phyloP scores from a whole-genome alignment of 2,329 filamentous ascomycete genomes.

The Phialocephala sp. region DNA sequence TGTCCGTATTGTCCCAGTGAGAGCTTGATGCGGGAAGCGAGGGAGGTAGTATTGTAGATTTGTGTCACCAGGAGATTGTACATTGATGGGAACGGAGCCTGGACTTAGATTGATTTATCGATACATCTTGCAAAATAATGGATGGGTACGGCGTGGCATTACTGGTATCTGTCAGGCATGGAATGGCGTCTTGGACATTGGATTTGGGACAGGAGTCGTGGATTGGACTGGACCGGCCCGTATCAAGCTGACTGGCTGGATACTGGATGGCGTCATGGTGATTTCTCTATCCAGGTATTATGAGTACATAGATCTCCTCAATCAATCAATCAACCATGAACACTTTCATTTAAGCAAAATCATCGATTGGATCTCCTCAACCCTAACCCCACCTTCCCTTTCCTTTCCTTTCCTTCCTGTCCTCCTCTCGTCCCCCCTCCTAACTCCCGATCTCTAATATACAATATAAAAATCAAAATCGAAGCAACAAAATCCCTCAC shows the following conservation, averaged over 20 bases:
- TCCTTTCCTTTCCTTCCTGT: neutral
- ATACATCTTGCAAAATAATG: neutral
- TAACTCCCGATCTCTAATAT: neutral
- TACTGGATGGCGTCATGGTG: neutral
- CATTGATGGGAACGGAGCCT: neutral
- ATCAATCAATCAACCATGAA: neutral
- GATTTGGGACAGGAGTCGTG: neutral
- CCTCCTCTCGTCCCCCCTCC: neutral
- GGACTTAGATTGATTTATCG: neutral
- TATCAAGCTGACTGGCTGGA: neutral
- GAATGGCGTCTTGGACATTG: neutral
- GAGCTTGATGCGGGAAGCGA: slow-evolving; percentile 76
- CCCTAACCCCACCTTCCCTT: neutral
- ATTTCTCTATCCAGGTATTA: neutral
- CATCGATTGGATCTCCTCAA: neutral
- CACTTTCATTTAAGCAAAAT: neutral
- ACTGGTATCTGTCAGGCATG: neutral
- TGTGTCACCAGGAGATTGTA: neutral
- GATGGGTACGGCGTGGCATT: neutral
- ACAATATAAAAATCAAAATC: neutral
- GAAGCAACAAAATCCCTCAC: neutral
- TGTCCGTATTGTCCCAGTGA: slow-evolving; percentile 95
- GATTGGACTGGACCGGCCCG: neutral
- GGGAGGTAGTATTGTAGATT: slow-evolving; percentile 40
- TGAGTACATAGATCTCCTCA: slow-evolving; percentile 1